A percentile compares a stretch with the other conserved stretches of the same genome.
These are phyloP conservation scores for Trichoderma oligosporum DNA, from an alignment of 2,329 filamentous ascomycete species.

Conservation along the genomic window DNA sequence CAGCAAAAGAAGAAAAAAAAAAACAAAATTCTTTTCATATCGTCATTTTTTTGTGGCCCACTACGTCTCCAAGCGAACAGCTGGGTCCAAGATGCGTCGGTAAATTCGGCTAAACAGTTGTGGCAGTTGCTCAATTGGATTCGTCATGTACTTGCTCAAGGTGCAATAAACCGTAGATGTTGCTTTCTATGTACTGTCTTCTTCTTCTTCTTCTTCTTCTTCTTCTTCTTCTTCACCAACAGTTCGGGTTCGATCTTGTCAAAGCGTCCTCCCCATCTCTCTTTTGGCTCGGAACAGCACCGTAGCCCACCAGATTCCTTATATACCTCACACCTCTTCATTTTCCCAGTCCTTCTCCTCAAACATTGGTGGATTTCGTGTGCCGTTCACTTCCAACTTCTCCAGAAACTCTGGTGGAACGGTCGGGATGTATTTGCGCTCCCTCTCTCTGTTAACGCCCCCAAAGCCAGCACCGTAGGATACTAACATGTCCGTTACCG, in stretches of 20 bases:
- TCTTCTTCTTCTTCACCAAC: not conserved
- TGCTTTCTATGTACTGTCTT: slow-evolving; percentile 10
- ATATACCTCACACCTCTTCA: slow-evolving; percentile 48
- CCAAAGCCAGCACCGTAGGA: slow-evolving; percentile 94
- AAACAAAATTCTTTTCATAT: not conserved
- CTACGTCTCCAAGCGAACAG: not conserved
- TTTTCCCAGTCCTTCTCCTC: slow-evolving; percentile 64
- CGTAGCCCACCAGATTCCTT: not conserved
- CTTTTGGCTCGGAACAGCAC: not conserved
- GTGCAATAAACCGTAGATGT: slow-evolving; percentile 18
- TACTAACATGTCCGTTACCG: slow-evolving; percentile 94
- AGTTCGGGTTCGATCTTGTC: not conserved
- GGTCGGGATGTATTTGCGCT: slow-evolving; percentile 92
- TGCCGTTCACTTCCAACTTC: slow-evolving; percentile 67
- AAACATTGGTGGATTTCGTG: slow-evolving; percentile 54
- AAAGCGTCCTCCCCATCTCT: not conserved
- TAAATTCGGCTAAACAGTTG: slow-evolving; percentile 1
- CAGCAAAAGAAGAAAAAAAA: not conserved
- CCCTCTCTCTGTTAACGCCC: slow-evolving; percentile 83
- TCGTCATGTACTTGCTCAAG: slow-evolving; percentile 14
- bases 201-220: not conserved
- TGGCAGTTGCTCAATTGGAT: slow-evolving; percentile 1
- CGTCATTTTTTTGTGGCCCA: not conserved
- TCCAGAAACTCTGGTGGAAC: slow-evolving; percentile 90
- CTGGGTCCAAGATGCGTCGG: not conserved